Evolutionary conservation across 148 eudicot species (phyloP), one percentile per base, ranked within the genome.

Genomic region (Vaccinium darrowii): DNA sequence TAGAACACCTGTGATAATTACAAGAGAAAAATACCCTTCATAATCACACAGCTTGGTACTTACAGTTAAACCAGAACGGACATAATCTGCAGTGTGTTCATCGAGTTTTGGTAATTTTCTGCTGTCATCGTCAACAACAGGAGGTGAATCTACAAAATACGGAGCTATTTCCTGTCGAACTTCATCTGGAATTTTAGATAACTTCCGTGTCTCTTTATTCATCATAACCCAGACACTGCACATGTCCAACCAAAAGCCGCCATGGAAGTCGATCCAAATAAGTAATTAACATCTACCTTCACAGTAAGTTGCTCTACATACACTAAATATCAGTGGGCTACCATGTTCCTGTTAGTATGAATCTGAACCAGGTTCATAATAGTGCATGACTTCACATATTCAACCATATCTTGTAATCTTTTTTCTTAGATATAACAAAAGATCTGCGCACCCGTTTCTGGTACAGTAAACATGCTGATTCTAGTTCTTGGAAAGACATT

Each of bases 191-290:
- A 97, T 92, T 90, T 95, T 97, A 30, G 99, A 88, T 80, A 97
- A 88, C 90, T 90, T 92, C 90, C 99, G 90, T 18, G 99, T 97
- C 58, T 88, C 82, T 86, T 93, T 94, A 92, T 95, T 97, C 99
- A 97, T 97, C 99, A 97, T 94, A 79, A 97, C 99, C 94, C 96
- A 94, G 43, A 92, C 89, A 88, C 99, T 97, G 92, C 87, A 86
- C 15, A 76, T 82, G 67, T 33, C 51, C 67, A 82, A 82, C 84
- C 76, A 81, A 25, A 82, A 39, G 82, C 92, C 98, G 94, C 93
- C 98, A 93, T 89, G 63, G 27, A 63, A 69, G 33, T 67, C 21
- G 47, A 57, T 62, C 74, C 8, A 56, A 25, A 23, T 7, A 63
- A 49, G 74, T 81, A 47, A 65, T 47, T 81, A 25, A 23, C 10